phyloP scores from a whole-genome alignment of 352 stramenopile genomes.

The Pythium vanterpoolii region DNA sequence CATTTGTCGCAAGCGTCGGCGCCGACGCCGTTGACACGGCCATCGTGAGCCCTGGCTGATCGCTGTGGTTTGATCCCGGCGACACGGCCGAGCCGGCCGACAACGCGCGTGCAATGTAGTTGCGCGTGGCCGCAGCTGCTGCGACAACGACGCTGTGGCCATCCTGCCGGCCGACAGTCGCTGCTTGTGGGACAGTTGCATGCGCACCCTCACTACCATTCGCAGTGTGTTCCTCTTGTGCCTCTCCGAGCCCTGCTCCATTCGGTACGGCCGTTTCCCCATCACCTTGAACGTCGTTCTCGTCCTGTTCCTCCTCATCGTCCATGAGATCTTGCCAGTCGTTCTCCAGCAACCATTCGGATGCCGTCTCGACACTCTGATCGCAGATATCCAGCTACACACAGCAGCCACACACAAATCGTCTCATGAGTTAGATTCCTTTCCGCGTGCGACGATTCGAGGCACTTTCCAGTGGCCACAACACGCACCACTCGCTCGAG shows the following conservation, averaged over 20 bases:
- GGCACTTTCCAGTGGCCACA: background rate
- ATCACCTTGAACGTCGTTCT: constrained; percentile 2
- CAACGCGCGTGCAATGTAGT: constrained; percentile 11
- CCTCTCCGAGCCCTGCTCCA: background rate
- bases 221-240: background rate
- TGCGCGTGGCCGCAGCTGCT: constrained; percentile 11
- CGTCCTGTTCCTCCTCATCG: constrained; percentile 17
- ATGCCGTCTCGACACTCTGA: constrained; percentile 31
- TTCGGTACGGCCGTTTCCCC: background rate
- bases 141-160: constrained; percentile 7
- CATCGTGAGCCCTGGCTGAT: constrained; percentile 19
- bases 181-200: background rate
- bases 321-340: constrained; percentile 35
- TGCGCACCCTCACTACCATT: background rate
- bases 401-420: background rate
- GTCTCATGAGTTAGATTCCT: background rate
- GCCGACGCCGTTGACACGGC: constrained; percentile 15
- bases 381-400: constrained; percentile 34
- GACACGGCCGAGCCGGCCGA: constrained; percentile 5
- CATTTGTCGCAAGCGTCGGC: background rate
- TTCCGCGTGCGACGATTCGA: constrained; percentile 13
- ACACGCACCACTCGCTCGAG: constrained; percentile 33
- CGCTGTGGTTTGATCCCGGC: constrained; percentile 15
- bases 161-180: background rate
- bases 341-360: constrained; percentile 35